Base-by-base conservation (phyloP, 805 yeast species). In the Kluyveromyces lactis region DNA sequence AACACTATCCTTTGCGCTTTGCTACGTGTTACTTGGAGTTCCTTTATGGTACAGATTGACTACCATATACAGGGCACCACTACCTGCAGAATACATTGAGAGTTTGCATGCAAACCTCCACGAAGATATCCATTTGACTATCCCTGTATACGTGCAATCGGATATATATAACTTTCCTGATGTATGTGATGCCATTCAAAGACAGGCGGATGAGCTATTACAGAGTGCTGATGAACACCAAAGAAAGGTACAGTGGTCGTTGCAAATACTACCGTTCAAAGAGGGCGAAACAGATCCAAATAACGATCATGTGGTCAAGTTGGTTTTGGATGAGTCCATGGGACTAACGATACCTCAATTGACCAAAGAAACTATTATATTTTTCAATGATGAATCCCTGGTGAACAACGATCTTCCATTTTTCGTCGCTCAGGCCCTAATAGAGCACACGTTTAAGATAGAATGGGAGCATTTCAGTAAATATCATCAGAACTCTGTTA, bases 141-240 rank as follows among this genome's bases (percentile, higher is more conserved):
- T 74, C 4, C 76, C 75, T 0, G 62, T 73, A 3, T 66, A 60
- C 35, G 47, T 68, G 17, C 56, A 59, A n/a, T 53, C 54, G 1
- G 67, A 68, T 9, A 73, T 72, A 1, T 68, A 77, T 46, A 57
- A 62, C 13, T 78, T 79, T 48, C 89, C 90, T 0, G 95, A 86
- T 55, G 52, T 86, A 15, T 72, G 70, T 1, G 67, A 67, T 31
- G 86, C 82, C 1, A 53, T 72, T 1, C 71, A 72, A 42, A 50
- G 66, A 10, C 74, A 75, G 47, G 50, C 74, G 2, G 64, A 71
- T 42, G 60, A 63, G 12, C 59, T 71, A 33, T 42, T 77, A 31
- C 50, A 56, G n/a, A 48, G 57, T 11, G 9, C 13, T 10, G 6
- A 24, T 13, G 30, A 17, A 3, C 42, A 48, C 26, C 47, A 50